phyloP scores from a whole-genome alignment of 1,139 yeast species.

The Saccharomyces hybrid region DNA sequence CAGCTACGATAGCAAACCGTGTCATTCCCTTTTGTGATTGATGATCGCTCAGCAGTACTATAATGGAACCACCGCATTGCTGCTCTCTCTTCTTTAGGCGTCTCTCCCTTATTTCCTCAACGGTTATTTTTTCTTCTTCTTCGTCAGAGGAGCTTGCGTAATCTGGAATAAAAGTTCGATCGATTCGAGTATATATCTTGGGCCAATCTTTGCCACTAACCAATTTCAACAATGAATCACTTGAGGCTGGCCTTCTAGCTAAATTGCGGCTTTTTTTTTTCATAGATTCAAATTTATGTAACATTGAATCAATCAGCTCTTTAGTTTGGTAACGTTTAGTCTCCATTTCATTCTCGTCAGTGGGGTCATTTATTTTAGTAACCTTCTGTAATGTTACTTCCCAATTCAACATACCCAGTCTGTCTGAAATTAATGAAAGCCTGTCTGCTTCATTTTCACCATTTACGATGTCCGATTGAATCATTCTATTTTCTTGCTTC shows the following conservation, averaged over 20 bases:
- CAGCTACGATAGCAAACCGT: conserved; percentile 24
- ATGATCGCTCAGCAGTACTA: conserved; percentile 14
- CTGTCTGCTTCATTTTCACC: conserved; percentile 40
- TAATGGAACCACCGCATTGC: conserved; percentile 22
- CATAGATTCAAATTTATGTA: conserved; percentile 44
- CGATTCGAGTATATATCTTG: conserved; percentile 15
- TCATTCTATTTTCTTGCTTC: conserved; percentile 58
- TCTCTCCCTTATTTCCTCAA: conserved; percentile 14
- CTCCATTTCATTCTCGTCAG: conserved; percentile 43
- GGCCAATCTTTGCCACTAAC: conserved; percentile 12
- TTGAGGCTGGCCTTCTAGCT: conserved; percentile 11
- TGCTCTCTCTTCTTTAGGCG: conserved; percentile 14
- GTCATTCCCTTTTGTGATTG: conserved; percentile 7
- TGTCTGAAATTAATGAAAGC: conserved; percentile 19
- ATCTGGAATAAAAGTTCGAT: conserved; percentile 17
- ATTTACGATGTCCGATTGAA: conserved; percentile 51
- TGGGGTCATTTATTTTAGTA: conserved; percentile 45
- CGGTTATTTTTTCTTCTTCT: conserved; percentile 22
- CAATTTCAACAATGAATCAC: conserved; percentile 10
- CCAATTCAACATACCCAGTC: conserved; percentile 53
- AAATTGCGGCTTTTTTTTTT: conserved; percentile 21
- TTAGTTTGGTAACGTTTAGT: conserved; percentile 47
- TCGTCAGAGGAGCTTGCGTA: conserved; percentile 30
- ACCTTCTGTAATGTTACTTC: conserved; percentile 42
- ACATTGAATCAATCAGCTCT: conserved; percentile 41